Evolutionary conservation across 2,329 filamentous ascomycete species (phyloP), one percentile per base, ranked within the genome.

Genomic region (Monilinia laxa): DNA sequence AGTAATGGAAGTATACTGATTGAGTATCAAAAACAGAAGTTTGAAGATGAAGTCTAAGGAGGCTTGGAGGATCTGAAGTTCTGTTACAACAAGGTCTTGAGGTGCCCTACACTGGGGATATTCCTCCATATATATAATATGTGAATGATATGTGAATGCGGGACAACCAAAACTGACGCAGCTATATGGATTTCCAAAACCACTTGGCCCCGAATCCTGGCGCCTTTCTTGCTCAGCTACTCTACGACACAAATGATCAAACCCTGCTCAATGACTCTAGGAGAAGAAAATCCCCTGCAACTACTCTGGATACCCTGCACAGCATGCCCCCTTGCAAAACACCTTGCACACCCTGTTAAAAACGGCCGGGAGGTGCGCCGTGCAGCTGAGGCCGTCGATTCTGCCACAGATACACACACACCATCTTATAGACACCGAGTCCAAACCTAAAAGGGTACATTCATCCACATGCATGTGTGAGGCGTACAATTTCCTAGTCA

Each of bases 51-150:
- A 49, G 7, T 53, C n/a, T 57, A 28, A 25, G 9, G 40, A 63
- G 57, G 57, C 57, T 69, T 68, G 56, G 60, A 63, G 56, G 63
- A 58, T 67, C 23, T 53, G 59, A 64, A 64, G 49, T 42, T 67
- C 60, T 70, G 68, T 70, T 67, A 55, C 49, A 68, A 62, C 69
- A 68, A 70, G 66, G 68, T 66, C 52, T 56, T 69, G 62, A 55
- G 69, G 54, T 62, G 57, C 56, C 58, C 62, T 66, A 64, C 69
- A 70, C 71, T 72, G 69, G 71, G 71, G 68, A 25, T 42, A 57
- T 49, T 63, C 58, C 47, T 66, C 64, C 65, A 73, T 73, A 75
- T 75, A 75, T 75, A 49, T 49, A 74, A 49, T 49, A 74, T 73
- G 73, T 72, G 20, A 67, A 67, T 67, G 71, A 49, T 49, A 74